phyloP scores from a whole-genome alignment of 2,329 filamentous ascomycete genomes.

The Colletotrichum tofieldiae region DNA sequence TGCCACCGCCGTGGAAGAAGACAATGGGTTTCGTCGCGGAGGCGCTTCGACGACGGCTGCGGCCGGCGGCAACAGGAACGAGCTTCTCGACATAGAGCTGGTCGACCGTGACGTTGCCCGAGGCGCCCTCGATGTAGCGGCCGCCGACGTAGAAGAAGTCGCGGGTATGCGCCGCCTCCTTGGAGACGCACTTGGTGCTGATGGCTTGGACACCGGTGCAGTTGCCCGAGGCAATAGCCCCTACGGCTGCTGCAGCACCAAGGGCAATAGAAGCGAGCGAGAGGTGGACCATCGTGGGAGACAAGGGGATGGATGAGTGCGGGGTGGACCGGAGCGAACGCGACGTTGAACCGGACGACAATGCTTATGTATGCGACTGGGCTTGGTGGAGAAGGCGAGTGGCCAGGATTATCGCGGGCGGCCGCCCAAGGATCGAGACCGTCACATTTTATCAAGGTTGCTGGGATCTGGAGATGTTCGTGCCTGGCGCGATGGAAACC shows the following conservation, averaged over 20 bases:
- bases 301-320: neutral
- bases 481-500: neutral
- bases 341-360: neutral
- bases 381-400: no score
- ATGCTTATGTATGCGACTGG: neutral
- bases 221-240: conserved; percentile 9
- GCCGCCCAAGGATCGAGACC: neutral
- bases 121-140: conserved; percentile 49
- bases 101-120: conserved; percentile 52
- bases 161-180: conserved; percentile 46
- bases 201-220: conserved; percentile 38
- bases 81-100: conserved; percentile 71
- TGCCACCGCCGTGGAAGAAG: conserved; percentile 40
- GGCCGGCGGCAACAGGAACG: conserved; percentile 46
- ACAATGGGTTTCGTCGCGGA: conserved; percentile 26
- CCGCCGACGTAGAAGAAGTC: conserved; percentile 57
- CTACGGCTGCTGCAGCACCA: neutral
- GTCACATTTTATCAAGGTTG: neutral
- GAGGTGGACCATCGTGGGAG: conserved; percentile 21
- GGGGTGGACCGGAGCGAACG: neutral
- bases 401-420: neutral
- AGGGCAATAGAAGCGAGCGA: conserved; percentile 12
- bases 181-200: conserved; percentile 38
- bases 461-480: neutral
- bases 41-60: conserved; percentile 7